phyloP scores from a whole-genome alignment of 2,329 filamentous ascomycete genomes.

The Thermomyces lanuginosus region DNA sequence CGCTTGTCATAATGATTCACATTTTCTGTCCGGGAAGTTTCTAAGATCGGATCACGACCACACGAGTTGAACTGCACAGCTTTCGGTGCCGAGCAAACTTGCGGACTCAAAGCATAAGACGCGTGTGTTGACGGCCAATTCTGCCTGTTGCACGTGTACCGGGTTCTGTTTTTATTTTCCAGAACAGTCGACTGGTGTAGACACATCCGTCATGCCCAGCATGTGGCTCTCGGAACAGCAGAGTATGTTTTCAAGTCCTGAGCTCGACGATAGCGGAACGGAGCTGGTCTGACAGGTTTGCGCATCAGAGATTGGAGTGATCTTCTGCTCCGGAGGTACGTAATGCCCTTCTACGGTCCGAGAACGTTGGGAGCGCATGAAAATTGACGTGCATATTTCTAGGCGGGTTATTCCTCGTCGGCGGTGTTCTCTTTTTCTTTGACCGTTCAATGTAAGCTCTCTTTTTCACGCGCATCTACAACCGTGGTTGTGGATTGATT shows the following conservation, averaged over 20 bases:
- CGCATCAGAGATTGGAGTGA: constrained; percentile 79
- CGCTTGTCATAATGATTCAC: too few relatives aligned
- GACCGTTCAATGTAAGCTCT: constrained; percentile 71
- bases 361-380: not conserved
- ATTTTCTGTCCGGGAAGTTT: too few relatives aligned
- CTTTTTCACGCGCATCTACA: constrained; percentile 1
- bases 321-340: constrained; percentile 94
- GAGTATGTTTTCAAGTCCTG: constrained; percentile 61
- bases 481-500: not conserved
- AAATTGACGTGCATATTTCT: constrained; percentile 6
- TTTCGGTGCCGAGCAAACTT: too few relatives aligned
- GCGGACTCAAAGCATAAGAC: too few relatives aligned
- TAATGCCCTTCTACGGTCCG: constrained; percentile 13
- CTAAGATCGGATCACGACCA: too few relatives aligned
- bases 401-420: constrained; percentile 91
- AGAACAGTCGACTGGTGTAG: not conserved
- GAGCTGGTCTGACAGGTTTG: too few relatives aligned
- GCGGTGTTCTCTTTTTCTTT: constrained; percentile 93
- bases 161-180: not conserved
- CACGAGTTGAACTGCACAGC: too few relatives aligned
- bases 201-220: constrained; percentile 48
- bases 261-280: too few relatives aligned
- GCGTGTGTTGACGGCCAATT: too few relatives aligned
- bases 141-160: too few relatives aligned
- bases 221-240: constrained; percentile 96